phyloP scores from a whole-genome alignment of 495 filamentous ascomycete species.

The Daldinia childiae region DNA sequence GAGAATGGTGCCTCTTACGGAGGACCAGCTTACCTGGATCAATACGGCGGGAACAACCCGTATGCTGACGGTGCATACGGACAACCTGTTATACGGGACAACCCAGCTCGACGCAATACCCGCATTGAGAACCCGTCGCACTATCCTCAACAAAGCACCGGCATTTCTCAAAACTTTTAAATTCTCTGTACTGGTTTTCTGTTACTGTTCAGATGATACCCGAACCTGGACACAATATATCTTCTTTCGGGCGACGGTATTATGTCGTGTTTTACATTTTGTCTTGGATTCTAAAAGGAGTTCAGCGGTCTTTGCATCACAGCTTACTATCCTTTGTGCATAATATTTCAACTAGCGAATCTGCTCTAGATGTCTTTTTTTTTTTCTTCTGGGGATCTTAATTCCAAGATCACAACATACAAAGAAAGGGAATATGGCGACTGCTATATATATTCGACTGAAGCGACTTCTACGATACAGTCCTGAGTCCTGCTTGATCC shows the following conservation, averaged over 20 bases:
- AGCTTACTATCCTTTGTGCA: conserved; percentile 39
- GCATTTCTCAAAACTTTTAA: conserved; percentile 98
- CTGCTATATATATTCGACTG: conserved; percentile 34
- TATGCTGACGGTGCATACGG: conserved; percentile 52
- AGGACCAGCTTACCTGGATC: conserved; percentile 60
- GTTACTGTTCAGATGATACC: conserved; percentile 41
- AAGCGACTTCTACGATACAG: conserved; percentile 17
- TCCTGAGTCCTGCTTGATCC: neutral
- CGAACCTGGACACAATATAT: conserved; percentile 34
- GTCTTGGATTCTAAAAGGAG: conserved; percentile 35
- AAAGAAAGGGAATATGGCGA: conserved; percentile 5
- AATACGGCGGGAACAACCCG: conserved; percentile 61
- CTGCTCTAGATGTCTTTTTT: conserved; percentile 18
- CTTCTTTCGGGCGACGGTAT: conserved; percentile 21
- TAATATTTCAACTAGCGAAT: conserved; percentile 26
- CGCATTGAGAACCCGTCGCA: conserved; percentile 89
- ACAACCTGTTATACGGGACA: conserved; percentile 91
- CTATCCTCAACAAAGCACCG: conserved; percentile 89
- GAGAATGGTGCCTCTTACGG: conserved; percentile 66
- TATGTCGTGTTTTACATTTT: conserved; percentile 23
- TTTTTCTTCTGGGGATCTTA: conserved; percentile 7
- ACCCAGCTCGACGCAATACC: conserved; percentile 88
- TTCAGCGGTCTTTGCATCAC: conserved; percentile 33
- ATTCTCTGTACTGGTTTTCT: conserved; percentile 5
- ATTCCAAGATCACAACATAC: conserved; percentile 27